Conservation (phyloP, 495 filamentous ascomycete species). For the Tuber indicum region DNA sequence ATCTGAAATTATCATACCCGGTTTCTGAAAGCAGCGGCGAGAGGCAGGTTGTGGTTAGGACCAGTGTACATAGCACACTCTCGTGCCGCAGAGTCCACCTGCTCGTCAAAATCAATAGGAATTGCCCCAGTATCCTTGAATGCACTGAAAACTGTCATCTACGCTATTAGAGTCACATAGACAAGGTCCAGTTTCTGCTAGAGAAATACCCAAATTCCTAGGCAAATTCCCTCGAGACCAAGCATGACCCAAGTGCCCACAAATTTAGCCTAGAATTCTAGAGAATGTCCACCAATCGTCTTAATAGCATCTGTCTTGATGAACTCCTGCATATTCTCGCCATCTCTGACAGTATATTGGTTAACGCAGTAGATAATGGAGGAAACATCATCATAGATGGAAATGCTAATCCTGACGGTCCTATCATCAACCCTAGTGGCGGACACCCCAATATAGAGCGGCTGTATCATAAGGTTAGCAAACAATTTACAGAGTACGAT, state of each 20-base stretch:
- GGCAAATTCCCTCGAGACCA: slow-evolving; percentile 50
- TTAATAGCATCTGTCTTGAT: slow-evolving; percentile 51
- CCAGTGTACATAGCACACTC: slow-evolving; percentile 79
- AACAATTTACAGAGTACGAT: not conserved
- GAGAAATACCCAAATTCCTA: slow-evolving; percentile 63
- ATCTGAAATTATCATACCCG: slow-evolving; percentile 62
- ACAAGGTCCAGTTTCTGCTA: slow-evolving; percentile 76
- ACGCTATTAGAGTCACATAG: slow-evolving; percentile 52
- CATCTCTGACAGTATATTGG: slow-evolving; percentile 45
- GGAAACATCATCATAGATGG: slow-evolving; percentile 71
- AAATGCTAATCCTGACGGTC: slow-evolving; percentile 56
- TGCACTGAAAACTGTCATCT: slow-evolving; percentile 36
- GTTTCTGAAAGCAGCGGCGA: slow-evolving; percentile 67
- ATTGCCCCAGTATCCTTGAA: not conserved
- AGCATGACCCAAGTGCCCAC: slow-evolving; percentile 57
- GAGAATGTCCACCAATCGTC: slow-evolving; percentile 53
- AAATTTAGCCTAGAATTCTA: slow-evolving; percentile 60
- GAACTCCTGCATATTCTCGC: slow-evolving; percentile 43
- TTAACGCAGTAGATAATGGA: slow-evolving; percentile 66
- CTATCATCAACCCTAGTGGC: slow-evolving; percentile 49
- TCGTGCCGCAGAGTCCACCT: slow-evolving; percentile 77
- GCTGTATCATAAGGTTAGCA: slow-evolving; percentile 44
- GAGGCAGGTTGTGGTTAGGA: slow-evolving; percentile 61
- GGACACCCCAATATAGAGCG: slow-evolving; percentile 59
- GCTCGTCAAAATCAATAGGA: slow-evolving; percentile 62